Evolutionary conservation across 2,329 filamentous ascomycete species (phyloP), one percentile per base, ranked within the genome.

Genomic region (Pestalotiopsis sp.): DNA sequence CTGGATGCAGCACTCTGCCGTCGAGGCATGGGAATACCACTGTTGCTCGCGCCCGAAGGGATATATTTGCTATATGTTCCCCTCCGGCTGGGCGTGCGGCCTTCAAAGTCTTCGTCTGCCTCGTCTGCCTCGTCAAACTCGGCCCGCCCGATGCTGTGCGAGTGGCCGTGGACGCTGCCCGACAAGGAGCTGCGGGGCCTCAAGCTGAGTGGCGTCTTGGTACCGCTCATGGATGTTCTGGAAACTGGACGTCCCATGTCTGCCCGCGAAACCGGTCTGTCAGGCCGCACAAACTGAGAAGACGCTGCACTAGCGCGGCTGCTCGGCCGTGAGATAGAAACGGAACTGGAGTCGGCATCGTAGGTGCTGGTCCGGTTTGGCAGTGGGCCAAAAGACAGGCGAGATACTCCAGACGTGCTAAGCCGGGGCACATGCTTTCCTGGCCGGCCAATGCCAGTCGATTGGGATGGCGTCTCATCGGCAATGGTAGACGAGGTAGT

Each of bases 181-280:
- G 89, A 89, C 72, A 95, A 83, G 14, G 92, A 94, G 64, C 91
- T 93, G 64, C 92, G 86, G 20, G 92, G 91, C 66, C 92, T 88
- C n/a, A 78, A 7, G 31, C 88, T 89, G 66, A 93, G 80, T 1
- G 92, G 90, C 13, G 91, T 92, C 70, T 91, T 87, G 9, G 87
- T 79, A 5, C 89, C 85, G 4, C 83, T 82, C 17, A 90, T 78
- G 71, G 91, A 93, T 49, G 89, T 84, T 64, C 91, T 88, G 74
- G 91, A 93, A 72, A 88, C 85, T 9, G 92, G 90, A 38, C 91
- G 86, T 25, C 89, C 86, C 80, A 86, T 84, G 41, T 89, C 87
- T 20, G 81, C 83, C 69, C 87, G 83, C 69, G 87, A 90, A 3
- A 82, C 78, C 1, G 88, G 87, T 58, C 87, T 83, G 58, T 84